Evolutionary conservation across 2,329 filamentous ascomycete species (phyloP).

Genomic region (Paraphoma chrysanthemicola): DNA sequence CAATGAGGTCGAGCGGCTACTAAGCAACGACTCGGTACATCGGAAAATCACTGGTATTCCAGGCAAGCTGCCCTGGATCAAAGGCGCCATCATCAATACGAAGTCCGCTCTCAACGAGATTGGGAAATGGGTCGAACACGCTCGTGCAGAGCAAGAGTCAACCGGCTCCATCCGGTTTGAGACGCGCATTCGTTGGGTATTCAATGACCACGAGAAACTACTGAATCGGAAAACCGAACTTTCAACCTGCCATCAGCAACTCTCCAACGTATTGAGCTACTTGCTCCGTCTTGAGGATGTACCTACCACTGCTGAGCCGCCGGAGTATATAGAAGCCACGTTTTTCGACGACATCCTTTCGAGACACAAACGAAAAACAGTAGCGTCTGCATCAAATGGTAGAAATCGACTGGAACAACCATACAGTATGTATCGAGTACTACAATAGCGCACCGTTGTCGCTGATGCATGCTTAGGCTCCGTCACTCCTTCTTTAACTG

Average conservation of each 20-base stretch:
- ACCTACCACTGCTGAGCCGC: neutral
- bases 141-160: slow-evolving; percentile 22
- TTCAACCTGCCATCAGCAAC: slow-evolving; percentile 29
- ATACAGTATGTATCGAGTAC: neutral
- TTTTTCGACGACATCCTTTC: slow-evolving; percentile 9
- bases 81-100: slow-evolving; percentile 21
- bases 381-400: no score
- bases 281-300: slow-evolving; percentile 23
- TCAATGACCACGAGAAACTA: slow-evolving; percentile 33
- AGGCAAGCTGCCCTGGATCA: slow-evolving; percentile 29
- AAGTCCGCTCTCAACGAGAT: slow-evolving; percentile 31
- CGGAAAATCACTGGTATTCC: slow-evolving; percentile 18
- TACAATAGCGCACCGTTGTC: neutral
- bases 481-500: no score
- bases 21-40: slow-evolving; percentile 13
- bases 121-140: slow-evolving; percentile 30
- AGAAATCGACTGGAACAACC: neutral
- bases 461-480: no score
- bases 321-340: slow-evolving; percentile 7
- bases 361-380: slow-evolving; percentile 1
- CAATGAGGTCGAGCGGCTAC: slow-evolving; percentile 25
- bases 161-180: slow-evolving; percentile 23
- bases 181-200: slow-evolving; percentile 28
- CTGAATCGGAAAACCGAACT: slow-evolving; percentile 28
- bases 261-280: slow-evolving; percentile 29